Base-by-base conservation (phyloP, 306 rosid species). In the Comarum palustre region DNA sequence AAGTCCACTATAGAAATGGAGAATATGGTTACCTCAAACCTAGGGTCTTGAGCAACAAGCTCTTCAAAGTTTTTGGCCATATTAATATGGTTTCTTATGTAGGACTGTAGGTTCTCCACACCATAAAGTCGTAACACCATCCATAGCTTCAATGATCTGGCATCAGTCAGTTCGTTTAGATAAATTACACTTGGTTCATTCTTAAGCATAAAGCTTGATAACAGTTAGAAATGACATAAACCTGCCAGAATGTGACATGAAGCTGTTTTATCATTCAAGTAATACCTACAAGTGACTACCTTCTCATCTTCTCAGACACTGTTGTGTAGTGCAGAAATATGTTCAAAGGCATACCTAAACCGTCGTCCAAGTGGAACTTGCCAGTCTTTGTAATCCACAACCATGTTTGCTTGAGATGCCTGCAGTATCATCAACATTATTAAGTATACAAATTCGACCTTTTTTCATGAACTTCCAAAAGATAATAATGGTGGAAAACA, bases 311-410 rank as follows among this genome's bases (percentile, higher is more conserved):
- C 13, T 12, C 12, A 38, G 19, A 19, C 48, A n/a, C 41, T 48
- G 13, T 32, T 29, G 19, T n/a, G 15, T 16, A 34, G 2, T 9
- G 51, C 17, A 22, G 71, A 64, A 20, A 75, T 72, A 17, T 15
- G 71, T 80, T 45, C 8, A 34, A 72, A 77, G 73, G 76, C 87
- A 62, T 68, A 93, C 97, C 98, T 89, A 76, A 93, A 93, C 68
- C 97, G 94, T 73, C 98, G 97, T 68, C 98, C 98, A 41, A 93
- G 96, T 43, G 98, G 98, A 81, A 93, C 80, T 85, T 93, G 96
- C 98, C 93, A 91, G 71, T 93, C 98, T 87, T 89, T 93, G 83
- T 89, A 93, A 82, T 93, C 98, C 81, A 93, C 86, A 73, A 91
- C 94, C 83, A 60, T 13, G 83, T 84, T 87, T 77, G 75, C 87